Evolutionary conservation across 768 basidiomycete species (phyloP).

Genomic region (Cystobasidium tubakii): DNA sequence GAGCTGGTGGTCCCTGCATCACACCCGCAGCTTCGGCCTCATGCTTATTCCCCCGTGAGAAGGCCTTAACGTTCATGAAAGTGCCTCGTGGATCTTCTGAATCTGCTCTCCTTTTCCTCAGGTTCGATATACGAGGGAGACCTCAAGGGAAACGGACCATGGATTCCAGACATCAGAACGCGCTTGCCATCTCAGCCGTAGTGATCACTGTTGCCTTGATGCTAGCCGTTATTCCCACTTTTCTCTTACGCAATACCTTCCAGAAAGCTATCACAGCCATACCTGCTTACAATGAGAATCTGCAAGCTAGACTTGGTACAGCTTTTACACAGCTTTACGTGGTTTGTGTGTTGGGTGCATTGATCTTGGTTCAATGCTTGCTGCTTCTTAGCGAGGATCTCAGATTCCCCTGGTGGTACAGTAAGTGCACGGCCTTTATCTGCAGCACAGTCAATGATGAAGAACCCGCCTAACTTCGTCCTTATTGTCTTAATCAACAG

Average conservation of each 20-base stretch:
- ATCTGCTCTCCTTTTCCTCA: neutral
- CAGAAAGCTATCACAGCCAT: slow-evolving; percentile 8
- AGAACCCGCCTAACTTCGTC: neutral
- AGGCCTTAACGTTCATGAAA: neutral
- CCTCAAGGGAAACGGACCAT: neutral
- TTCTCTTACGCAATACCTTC: slow-evolving; percentile 8
- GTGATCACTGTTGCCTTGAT: neutral
- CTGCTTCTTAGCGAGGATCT: slow-evolving; percentile 12
- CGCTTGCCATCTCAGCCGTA: neutral
- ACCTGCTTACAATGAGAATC: slow-evolving; percentile 10
- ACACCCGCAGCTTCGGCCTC: neutral
- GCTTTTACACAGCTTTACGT: slow-evolving; percentile 31
- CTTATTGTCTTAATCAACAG: neutral
- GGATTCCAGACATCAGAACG: slow-evolving; percentile 1
- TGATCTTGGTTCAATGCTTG: slow-evolving; percentile 7
- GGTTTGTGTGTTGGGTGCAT: slow-evolving; percentile 1
- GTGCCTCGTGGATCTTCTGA: neutral
- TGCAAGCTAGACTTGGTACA: slow-evolving; percentile 8
- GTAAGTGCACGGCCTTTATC: neutral
- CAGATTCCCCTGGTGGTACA: slow-evolving; percentile 24
- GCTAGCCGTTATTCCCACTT: neutral
- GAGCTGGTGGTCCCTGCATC: no score
- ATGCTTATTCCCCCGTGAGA: neutral
- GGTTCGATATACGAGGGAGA: neutral
- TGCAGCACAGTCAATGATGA: no score